Percentiles rank a stretch among this genome's conserved stretches.
Evolutionary conservation across 2,329 filamentous ascomycete species (phyloP).

Genomic region (Aspergillus puulaauensis): DNA sequence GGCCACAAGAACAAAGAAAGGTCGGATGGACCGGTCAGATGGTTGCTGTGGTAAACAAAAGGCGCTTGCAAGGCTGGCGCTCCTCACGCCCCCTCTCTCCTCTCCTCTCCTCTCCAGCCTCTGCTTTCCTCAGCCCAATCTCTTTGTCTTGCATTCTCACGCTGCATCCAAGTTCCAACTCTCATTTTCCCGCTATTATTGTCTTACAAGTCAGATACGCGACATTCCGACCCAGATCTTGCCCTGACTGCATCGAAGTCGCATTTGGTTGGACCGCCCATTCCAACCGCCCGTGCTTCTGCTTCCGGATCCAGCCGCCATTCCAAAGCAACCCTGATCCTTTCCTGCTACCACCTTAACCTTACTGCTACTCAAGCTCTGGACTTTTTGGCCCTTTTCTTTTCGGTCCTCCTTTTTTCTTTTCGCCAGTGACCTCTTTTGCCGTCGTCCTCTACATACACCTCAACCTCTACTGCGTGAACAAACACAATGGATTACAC

Average conservation of each 20-base stretch:
- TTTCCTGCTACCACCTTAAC: constrained; percentile 16
- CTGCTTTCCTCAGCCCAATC: neutral
- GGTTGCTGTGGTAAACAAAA: constrained; percentile 11
- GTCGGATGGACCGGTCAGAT: neutral
- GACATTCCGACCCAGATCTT: constrained; percentile 11
- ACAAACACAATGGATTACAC: constrained; percentile 51
- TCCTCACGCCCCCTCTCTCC: neutral
- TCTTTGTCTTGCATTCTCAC: neutral
- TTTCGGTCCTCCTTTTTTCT: constrained; percentile 9
- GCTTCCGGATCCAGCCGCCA: constrained; percentile 32
- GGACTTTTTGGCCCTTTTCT: neutral
- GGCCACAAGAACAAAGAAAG: neutral
- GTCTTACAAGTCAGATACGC: constrained; percentile 12
- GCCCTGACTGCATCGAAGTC: constrained; percentile 16
- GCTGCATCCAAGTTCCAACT: constrained; percentile 1
- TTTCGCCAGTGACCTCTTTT: neutral
- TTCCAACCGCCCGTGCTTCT: constrained; percentile 20
- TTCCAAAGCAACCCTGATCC: constrained; percentile 35
- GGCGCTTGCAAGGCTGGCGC: neutral
- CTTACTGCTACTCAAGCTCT: constrained; percentile 22
- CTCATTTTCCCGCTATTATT: constrained; percentile 3
- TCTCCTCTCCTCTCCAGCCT: neutral
- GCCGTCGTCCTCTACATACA: too few relatives aligned
- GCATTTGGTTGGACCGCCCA: constrained; percentile 17
- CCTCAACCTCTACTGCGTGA: neutral